Conservation (phyloP, 768 basidiomycete genomes). For the Cystobasidium onofrii region DNA sequence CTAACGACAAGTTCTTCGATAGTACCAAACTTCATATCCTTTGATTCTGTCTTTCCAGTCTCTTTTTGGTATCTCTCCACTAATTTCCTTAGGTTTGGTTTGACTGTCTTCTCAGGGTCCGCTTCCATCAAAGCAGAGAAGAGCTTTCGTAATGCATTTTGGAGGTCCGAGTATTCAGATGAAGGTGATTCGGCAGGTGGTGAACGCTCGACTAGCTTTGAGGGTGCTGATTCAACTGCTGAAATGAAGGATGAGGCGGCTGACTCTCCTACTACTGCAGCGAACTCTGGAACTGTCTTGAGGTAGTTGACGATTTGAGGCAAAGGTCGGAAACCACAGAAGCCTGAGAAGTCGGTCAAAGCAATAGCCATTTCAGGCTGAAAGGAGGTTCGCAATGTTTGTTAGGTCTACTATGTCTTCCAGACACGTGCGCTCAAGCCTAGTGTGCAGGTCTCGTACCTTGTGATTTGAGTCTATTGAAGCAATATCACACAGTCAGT, state of each 20-base stretch:
- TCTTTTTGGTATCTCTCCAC: constrained; percentile 57
- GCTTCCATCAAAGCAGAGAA: constrained; percentile 81
- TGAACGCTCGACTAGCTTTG: constrained; percentile 33
- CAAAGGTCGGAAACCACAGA: constrained; percentile 89
- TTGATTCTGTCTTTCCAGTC: constrained; percentile 50
- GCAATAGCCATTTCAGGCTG: constrained; percentile 96
- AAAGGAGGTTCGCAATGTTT: background rate
- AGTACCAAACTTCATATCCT: constrained; percentile 44
- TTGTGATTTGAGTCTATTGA: constrained; percentile 83
- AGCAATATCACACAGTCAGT: background rate
- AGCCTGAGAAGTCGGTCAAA: constrained; percentile 74
- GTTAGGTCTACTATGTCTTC: background rate
- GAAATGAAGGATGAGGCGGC: constrained; percentile 52
- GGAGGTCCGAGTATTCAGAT: constrained; percentile 51
- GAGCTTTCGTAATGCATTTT: constrained; percentile 60
- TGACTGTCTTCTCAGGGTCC: constrained; percentile 50
- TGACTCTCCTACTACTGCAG: constrained; percentile 53
- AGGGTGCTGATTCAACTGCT: constrained; percentile 52
- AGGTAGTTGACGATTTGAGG: constrained; percentile 62
- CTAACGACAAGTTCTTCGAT: constrained; percentile 52
- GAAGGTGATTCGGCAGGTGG: constrained; percentile 37
- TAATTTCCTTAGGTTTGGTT: constrained; percentile 54
- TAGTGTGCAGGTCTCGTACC: constrained; percentile 40
- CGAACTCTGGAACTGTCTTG: constrained; percentile 63
- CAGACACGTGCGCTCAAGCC: background rate